Base-by-base conservation (phyloP, 441 rosid species). In the Macaranga tanarius region DNA sequence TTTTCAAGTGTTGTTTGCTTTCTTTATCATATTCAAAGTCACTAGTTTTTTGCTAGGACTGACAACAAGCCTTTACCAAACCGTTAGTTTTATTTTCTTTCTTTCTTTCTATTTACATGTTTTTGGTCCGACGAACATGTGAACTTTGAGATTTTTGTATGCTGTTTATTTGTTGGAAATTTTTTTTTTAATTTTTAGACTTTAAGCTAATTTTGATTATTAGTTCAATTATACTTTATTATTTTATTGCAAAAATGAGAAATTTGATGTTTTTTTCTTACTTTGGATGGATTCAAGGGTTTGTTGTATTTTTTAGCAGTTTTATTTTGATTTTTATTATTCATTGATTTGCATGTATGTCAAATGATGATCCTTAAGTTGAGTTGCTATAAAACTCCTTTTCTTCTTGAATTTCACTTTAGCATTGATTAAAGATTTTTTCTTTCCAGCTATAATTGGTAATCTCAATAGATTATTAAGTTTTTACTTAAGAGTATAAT, bases 61-160 rank as follows among this genome's bases (percentile, higher is more conserved):
- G 76, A 80, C 70, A 62, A 70, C 50, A 70, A 72, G 72, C 79
- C 76, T 70, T 79, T 73, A 44, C 72, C 78, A 69, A 23, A 50
- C n/a, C n/a, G 62, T 65, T 79, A 79, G 91, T 90, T 86, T 70
- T 48, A 88, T 80, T 71, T 67, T 23, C 8, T 65, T 40, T 22
- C 22, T 28, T 45, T 45, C 38, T 8, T 15, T 55, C 22, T 74
- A 16, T 67, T 51, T 2, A 25, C n/a, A 42, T 60, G 17, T 52
- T 47, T 44, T 58, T 40, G 31, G 31, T 40, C 0, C 7, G 19
- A 19, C 28, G 54, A 25, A 3, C 28, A 55, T 72, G 19, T 71
- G 50, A 50, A 50, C 54, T 50, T 20, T 26, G 28, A 15, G 16
- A 19, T 54, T 72, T n/a, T 28, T 28, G 3, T 28, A 3, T 28